Evolutionary conservation across 2,329 filamentous ascomycete genomes (phyloP), one percentile per base, ranked within the genome.

Genomic region (Mycosphaerella sp.): DNA sequence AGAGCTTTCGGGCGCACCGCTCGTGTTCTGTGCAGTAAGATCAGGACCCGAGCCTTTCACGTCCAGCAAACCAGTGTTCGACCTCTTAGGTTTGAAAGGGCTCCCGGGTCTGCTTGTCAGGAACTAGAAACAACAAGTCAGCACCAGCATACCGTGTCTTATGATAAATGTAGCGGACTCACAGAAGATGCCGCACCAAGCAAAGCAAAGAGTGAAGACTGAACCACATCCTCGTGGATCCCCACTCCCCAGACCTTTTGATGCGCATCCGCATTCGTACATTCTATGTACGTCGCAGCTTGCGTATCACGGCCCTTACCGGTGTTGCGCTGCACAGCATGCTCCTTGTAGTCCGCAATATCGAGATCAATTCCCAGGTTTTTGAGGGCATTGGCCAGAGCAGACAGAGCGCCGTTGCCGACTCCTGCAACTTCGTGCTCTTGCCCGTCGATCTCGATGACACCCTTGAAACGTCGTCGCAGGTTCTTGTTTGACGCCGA

Each of bases 271-370:
- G 80, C 73, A 17, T 84, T 79, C 29, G 80, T 90, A 72, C 90
- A 95, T 72, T 96, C 88, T 60, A 97, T 95, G 69, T 95, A 97
- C 2, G 91, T 89, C 1, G 90, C 92, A n/a, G 92, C 92, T 76
- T 95, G 95, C 62, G 92, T 89, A 57, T 89, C 82, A 54, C 83
- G 57, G 88, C 89, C 54, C 55, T 60, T 58, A 8, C 59, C 49
- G 23, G 56, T 50, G 29, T 58, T 50, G 41, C 55, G 34, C 36
- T 65, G 62, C 63, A 97, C 90, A 29, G 91, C 86, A 73, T 97
- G 92, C 72, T 97, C 93, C 77, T 95, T 95, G 78, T 97, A 97
- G 70, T 96, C 89, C 44, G 85, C 82, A 48, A 97, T 89, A 67
- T 97, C 92, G 23, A 97, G 77, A 66, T 95, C 85, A 59, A 97